A percentile compares a stretch with the other conserved stretches of the same genome.
Evolutionary conservation across 768 basidiomycete species (phyloP).

Genomic region (Psilocybe cubensis): DNA sequence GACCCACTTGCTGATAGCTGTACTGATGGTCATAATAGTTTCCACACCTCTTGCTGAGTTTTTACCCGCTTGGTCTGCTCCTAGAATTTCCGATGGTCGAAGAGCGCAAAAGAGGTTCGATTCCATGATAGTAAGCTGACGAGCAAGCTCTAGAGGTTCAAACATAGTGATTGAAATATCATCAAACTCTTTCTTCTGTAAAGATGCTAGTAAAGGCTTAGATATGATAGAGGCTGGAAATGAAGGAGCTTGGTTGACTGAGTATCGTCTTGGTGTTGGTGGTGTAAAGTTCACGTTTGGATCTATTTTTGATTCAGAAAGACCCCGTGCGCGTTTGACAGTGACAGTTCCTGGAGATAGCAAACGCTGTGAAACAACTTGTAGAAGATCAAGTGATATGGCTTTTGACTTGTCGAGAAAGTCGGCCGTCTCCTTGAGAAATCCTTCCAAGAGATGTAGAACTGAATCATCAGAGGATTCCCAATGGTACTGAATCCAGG

Average conservation of each 20-base stretch:
- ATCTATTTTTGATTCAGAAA: neutral
- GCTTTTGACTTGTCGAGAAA: neutral
- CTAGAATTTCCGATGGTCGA: neutral
- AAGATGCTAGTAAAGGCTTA: neutral
- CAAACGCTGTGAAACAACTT: neutral
- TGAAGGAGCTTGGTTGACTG: neutral
- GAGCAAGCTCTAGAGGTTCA: neutral
- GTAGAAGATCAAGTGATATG: neutral
- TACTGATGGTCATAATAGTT: neutral
- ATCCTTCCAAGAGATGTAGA: neutral
- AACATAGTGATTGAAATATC: neutral
- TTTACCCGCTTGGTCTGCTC: neutral
- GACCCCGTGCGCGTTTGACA: neutral
- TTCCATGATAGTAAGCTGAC: neutral
- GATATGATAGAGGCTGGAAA: neutral
- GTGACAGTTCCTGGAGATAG: neutral
- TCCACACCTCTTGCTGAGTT: neutral
- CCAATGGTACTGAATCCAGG: neutral
- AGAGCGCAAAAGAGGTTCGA: neutral
- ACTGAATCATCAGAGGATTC: neutral
- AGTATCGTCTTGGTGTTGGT: neutral
- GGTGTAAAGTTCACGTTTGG: neutral
- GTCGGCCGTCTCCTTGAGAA: neutral
- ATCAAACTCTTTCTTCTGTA: neutral
- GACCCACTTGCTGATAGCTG: neutral